phyloP scores from a whole-genome alignment of 2,329 filamentous ascomycete species.

The Beauveria sp. region DNA sequence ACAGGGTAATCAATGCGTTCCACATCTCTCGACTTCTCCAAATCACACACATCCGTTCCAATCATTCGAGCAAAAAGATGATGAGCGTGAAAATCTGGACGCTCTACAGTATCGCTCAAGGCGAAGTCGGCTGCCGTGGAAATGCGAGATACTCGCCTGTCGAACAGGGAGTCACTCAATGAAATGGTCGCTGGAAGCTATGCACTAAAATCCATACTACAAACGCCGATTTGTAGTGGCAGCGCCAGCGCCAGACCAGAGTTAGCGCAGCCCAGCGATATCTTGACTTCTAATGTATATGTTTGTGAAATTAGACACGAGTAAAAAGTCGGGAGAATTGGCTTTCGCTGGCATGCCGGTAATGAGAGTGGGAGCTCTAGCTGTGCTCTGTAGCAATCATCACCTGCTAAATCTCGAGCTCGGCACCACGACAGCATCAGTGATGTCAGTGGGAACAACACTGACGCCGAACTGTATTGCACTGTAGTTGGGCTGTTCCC shows the following conservation, averaged over 20 bases:
- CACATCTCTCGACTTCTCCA: too few species aligned
- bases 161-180: not conserved
- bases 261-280: not conserved
- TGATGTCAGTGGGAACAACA: not conserved
- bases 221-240: conserved; percentile 4
- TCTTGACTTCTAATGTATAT: not conserved
- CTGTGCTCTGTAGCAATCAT: not conserved
- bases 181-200: not conserved
- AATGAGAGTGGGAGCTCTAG: not conserved
- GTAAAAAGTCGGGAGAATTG: not conserved
- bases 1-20: too few species aligned
- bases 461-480: not conserved
- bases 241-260: not conserved
- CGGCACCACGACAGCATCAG: not conserved
- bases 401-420: not conserved
- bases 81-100: too few species aligned
- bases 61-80: too few species aligned
- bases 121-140: not conserved
- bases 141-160: not conserved
- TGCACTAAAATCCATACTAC: not conserved
- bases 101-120: too few species aligned
- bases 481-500: not conserved
- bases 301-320: conserved; percentile 2
- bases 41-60: too few species aligned
- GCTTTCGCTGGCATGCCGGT: not conserved